These are phyloP conservation scores for Diatrype stigma DNA, from an alignment of 2,329 filamentous ascomycete species.

Conservation along the genomic window DNA sequence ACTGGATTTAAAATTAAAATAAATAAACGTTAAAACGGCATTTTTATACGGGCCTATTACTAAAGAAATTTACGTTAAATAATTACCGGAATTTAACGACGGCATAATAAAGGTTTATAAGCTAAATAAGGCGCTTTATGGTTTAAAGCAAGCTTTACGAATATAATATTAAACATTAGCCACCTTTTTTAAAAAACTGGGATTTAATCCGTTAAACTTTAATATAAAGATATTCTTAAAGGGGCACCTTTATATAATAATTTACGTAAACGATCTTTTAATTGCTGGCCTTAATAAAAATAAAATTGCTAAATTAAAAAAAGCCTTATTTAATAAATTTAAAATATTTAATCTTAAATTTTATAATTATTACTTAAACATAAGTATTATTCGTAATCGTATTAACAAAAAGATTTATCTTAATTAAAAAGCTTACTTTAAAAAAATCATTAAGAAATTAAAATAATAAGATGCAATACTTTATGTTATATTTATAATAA, in stretches of 20 bases:
- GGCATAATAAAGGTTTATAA: conserved; percentile 3
- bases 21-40: conserved; percentile 5
- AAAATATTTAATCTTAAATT: conserved; percentile 6
- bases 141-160: too few relatives aligned
- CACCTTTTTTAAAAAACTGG: background rate
- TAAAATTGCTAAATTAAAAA: conserved; percentile 7
- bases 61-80: too few relatives aligned
- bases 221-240: conserved; percentile 6
- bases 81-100: too few relatives aligned
- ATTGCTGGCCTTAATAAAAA: conserved; percentile 2
- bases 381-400: conserved; percentile 1
- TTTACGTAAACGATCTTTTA: conserved; percentile 8
- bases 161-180: conserved; percentile 4
- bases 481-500: conserved; percentile 3
- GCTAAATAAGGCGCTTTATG: background rate
- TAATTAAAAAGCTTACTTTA: conserved; percentile 4
- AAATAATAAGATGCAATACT: conserved; percentile 3
- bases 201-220: conserved; percentile 3
- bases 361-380: conserved; percentile 8
- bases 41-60: background rate
- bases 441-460: background rate
- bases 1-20: conserved; percentile 6
- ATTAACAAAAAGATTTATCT: conserved; percentile 5
- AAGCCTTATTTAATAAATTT: conserved; percentile 4
- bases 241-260: conserved; percentile 3